Conservation (phyloP, 2,329 filamentous ascomycete genomes). For the Pyrenophora graminea region DNA sequence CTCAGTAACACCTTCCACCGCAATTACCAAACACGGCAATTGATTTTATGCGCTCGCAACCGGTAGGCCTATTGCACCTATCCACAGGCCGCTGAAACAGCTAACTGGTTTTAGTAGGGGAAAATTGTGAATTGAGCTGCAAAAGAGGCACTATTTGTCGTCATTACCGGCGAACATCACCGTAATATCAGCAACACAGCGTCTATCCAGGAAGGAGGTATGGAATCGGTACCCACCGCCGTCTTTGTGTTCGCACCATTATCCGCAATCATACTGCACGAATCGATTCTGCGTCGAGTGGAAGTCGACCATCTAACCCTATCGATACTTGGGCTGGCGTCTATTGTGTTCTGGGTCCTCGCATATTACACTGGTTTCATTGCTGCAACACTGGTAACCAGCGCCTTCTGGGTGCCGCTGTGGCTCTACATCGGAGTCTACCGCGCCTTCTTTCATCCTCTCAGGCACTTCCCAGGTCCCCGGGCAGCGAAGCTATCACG, state of each 20-base stretch:
- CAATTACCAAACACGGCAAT: background rate
- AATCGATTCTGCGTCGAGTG: conserved; percentile 19
- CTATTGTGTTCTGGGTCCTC: conserved; percentile 15
- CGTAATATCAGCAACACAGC: background rate
- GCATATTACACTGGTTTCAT: conserved; percentile 13
- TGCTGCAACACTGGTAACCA: conserved; percentile 12
- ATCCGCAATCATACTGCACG: conserved; percentile 19
- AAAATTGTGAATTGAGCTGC: background rate
- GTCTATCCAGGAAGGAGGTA: conserved; percentile 1
- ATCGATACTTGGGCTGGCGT: conserved; percentile 13
- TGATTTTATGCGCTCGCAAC: background rate
- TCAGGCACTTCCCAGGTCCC: conserved; percentile 28
- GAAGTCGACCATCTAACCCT: conserved; percentile 25
- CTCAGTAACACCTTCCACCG: background rate
- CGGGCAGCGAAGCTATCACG: conserved; percentile 28
- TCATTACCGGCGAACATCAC: background rate
- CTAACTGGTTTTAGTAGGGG: background rate
- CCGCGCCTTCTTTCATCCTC: conserved; percentile 32
- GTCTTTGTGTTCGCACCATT: conserved; percentile 11
- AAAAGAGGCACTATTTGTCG: background rate
- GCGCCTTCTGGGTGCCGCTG: conserved; percentile 24
- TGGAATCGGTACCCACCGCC: conserved; percentile 9
- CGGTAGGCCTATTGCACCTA: background rate
- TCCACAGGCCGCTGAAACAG: background rate
- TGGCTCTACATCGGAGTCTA: conserved; percentile 27